Conservation (phyloP, 2,329 filamentous ascomycete species). For the Zymoseptoria pseudotritici region DNA sequence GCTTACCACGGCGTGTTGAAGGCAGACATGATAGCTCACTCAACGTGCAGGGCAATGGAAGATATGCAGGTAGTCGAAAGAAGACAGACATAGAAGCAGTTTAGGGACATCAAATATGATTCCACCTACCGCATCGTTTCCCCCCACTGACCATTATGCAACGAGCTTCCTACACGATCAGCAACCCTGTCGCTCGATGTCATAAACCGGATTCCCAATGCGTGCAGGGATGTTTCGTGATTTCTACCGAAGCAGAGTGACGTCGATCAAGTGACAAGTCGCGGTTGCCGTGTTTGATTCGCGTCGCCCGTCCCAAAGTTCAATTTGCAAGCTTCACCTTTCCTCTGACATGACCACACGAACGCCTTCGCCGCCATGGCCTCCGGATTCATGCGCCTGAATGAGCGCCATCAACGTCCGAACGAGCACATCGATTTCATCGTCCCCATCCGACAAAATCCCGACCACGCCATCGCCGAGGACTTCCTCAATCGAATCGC, state of each 20-base stretch:
- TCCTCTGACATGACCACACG: not conserved
- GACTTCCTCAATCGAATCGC: constrained; percentile 70
- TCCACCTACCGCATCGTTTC: not conserved
- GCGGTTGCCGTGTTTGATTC: not conserved
- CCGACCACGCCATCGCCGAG: constrained; percentile 52
- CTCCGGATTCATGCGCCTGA: constrained; percentile 69
- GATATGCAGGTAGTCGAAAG: not conserved
- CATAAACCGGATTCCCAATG: not conserved
- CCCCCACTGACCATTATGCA: not conserved
- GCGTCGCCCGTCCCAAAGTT: not conserved
- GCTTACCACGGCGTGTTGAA: constrained; percentile 26
- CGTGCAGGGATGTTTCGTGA: not conserved
- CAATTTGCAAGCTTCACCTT: not conserved
- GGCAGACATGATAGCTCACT: constrained; percentile 14
- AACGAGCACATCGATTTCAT: constrained; percentile 80
- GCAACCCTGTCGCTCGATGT: not conserved
- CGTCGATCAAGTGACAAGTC: not conserved
- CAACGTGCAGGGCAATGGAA: not conserved
- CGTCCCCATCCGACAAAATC: constrained; percentile 51
- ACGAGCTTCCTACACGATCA: not conserved
- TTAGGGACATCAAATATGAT: not conserved
- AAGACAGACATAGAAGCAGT: not conserved
- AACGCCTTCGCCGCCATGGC: constrained; percentile 50
- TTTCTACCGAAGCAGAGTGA: not conserved
- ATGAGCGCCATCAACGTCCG: constrained; percentile 65